Percentiles rank a stretch among this genome's conserved stretches.
These are phyloP conservation scores for Pythium volutum DNA, from an alignment of 352 stramenopile genomes.

Conservation along the genomic window DNA sequence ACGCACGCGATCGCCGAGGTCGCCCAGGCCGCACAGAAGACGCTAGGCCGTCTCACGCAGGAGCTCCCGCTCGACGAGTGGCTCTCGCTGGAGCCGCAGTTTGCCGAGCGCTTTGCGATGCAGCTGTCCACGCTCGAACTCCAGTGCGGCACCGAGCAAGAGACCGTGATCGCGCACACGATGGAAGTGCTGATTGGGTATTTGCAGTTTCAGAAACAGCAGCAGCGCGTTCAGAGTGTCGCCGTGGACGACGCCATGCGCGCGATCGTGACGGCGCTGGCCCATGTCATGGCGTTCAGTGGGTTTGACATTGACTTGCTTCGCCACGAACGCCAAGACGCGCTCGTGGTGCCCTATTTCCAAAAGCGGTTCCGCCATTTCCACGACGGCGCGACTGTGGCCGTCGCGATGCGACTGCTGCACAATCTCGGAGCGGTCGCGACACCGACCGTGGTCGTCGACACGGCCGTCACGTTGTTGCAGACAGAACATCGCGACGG, in stretches of 20 bases:
- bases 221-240: constrained; percentile 32
- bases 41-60: constrained; percentile 19
- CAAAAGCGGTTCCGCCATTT: constrained; percentile 76
- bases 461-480: constrained; percentile 57
- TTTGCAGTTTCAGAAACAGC: constrained; percentile 46
- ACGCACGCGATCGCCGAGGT: constrained; percentile 44
- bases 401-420: constrained; percentile 43
- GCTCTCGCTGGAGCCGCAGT: constrained; percentile 52
- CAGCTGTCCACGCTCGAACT: constrained; percentile 67
- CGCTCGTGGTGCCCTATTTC: constrained; percentile 59
- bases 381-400: constrained; percentile 62
- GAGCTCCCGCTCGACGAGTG: constrained; percentile 45
- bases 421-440: constrained; percentile 39
- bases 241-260: constrained; percentile 55
- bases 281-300: constrained; percentile 54
- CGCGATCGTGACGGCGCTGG: constrained; percentile 45
- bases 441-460: constrained; percentile 62
- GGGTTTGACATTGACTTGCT: constrained; percentile 73
- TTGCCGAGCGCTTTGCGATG: constrained; percentile 66
- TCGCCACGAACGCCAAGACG: constrained; percentile 35
- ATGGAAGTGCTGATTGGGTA: constrained; percentile 77
- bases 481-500: background rate
- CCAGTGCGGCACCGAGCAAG: constrained; percentile 57
- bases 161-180: constrained; percentile 48
- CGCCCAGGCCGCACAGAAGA: constrained; percentile 18